A percentile compares a stretch with the other conserved stretches of the same genome.
phyloP scores from a whole-genome alignment of 2,329 filamentous ascomycete genomes.

The Colletotrichum eleusines region DNA sequence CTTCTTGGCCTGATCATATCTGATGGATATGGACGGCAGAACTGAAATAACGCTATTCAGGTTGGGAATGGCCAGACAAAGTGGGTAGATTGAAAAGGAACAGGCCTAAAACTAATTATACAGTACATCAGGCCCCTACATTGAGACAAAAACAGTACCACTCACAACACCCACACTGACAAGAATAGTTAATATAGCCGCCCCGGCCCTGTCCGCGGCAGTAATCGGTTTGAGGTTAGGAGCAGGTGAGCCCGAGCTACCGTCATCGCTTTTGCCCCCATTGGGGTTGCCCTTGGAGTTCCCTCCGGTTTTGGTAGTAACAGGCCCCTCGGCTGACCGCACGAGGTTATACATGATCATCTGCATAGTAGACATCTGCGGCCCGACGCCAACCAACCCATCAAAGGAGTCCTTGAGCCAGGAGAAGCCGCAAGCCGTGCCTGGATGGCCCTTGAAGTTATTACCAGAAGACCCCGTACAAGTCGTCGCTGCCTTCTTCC shows the following conservation, averaged over 20 bases:
- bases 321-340: slow-evolving; percentile 53
- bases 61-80: no score
- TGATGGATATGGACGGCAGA: background rate
- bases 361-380: slow-evolving; percentile 67
- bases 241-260: background rate
- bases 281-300: slow-evolving; percentile 58
- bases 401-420: slow-evolving; percentile 66
- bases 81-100: background rate
- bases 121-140: no score
- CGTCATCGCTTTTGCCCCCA: slow-evolving; percentile 37
- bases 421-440: slow-evolving; percentile 70
- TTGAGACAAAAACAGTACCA: slow-evolving; percentile 19
- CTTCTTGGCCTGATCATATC: accelerated
- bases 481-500: slow-evolving; percentile 68
- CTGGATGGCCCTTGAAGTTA: slow-evolving; percentile 60
- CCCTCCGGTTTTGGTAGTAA: slow-evolving; percentile 64
- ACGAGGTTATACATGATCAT: slow-evolving; percentile 64
- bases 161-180: slow-evolving; percentile 61
- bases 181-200: slow-evolving; percentile 72
- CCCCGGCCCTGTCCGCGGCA: slow-evolving; percentile 75
- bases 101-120: background rate
- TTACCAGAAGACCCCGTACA: slow-evolving; percentile 70
- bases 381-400: slow-evolving; percentile 65
- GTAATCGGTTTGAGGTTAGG: slow-evolving; percentile 51
- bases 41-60: background rate